Evolutionary conservation across 2,329 filamentous ascomycete species (phyloP), one percentile per base, ranked within the genome.

Genomic region (Aureobasidium subglaciale): DNA sequence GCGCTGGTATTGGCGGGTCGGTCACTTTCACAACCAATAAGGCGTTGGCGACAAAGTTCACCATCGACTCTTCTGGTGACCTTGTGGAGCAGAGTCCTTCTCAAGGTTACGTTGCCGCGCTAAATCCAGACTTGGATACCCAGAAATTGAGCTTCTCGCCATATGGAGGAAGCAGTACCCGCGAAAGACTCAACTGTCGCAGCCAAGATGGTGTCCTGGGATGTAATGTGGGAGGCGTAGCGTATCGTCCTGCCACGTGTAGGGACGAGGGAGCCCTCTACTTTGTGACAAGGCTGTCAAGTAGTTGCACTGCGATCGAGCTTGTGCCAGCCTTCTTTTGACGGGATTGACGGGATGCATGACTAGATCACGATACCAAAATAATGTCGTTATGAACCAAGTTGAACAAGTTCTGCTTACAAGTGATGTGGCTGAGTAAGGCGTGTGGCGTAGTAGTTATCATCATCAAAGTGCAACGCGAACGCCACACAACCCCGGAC

Each of bases 11-110:
- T 25, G 49, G 37, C 9, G 18, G 18, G 18, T 15, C 15, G 18
- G 20, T 30, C 18, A 53, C 20, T 5, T 29, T 52, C 7, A 34
- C 32, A 4, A 8, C 48, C 16, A 30, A 30, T 24, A 40, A 40
- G 24, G 11, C 16, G 11, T 1, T 9, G 22, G 48, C 48, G 6
- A 52, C 34, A 5, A 52, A 40, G 18, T 52, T 52, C 35, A 52
- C 48, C 1, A 52, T 52, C 34, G 48, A 52, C 13, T 40, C 48
- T 40, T 52, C 48, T 40, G 48, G 48, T 11, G 35, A 52, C 35
- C 35, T 52, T 20, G 35, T 52, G 8, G 48, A 52, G 16, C 48
- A 52, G 11, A 52, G 48, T 10, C 35, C 48, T 32, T 52, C 48
- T 15, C 48, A 52, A 40, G 48, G 48, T 10, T 52, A 40, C 30